A percentile compares a stretch with the other conserved stretches of the same genome.
Conservation (phyloP, 495 filamentous ascomycete genomes). For the Penicillium paxilli region DNA sequence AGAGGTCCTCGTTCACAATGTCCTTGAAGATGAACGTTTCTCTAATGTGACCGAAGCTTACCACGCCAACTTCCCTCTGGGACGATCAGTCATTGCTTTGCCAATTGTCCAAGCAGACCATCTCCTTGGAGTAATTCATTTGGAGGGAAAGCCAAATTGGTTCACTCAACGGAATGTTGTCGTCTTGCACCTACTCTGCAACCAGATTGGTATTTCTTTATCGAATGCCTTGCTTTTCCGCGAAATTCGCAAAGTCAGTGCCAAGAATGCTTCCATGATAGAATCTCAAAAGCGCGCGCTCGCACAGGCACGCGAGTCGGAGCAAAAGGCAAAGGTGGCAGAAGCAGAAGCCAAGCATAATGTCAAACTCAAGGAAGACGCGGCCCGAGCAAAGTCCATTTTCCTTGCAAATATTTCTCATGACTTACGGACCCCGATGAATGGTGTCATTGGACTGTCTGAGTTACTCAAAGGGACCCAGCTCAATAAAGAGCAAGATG, state of each 20-base stretch:
- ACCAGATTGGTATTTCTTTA: constrained; percentile 86
- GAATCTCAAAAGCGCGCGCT: constrained; percentile 81
- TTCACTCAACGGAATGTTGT: constrained; percentile 89
- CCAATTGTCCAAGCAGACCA: constrained; percentile 80
- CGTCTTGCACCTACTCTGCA: constrained; percentile 81
- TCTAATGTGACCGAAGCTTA: constrained; percentile 75
- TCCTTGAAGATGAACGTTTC: constrained; percentile 83
- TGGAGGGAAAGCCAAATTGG: constrained; percentile 80
- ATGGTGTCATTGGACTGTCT: constrained; percentile 87
- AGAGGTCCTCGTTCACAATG: constrained; percentile 77
- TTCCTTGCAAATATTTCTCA: constrained; percentile 93
- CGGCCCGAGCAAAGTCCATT: constrained; percentile 85
- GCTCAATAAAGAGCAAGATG: constrained; percentile 78
- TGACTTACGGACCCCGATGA: constrained; percentile 81
- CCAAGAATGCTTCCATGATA: constrained; percentile 83
- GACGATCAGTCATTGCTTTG: constrained; percentile 79
- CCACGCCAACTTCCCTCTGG: constrained; percentile 63
- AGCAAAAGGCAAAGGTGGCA: constrained; percentile 78
- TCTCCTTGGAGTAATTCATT: constrained; percentile 79
- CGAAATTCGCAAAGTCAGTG: constrained; percentile 73
- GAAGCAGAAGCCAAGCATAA: constrained; percentile 83
- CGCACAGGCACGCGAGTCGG: constrained; percentile 73
- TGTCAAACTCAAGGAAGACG: constrained; percentile 87
- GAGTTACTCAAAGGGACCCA: constrained; percentile 79
- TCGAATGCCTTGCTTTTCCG: constrained; percentile 87